Evolutionary conservation across 805 yeast species (phyloP).

Genomic region (Ogataea methanolica): DNA sequence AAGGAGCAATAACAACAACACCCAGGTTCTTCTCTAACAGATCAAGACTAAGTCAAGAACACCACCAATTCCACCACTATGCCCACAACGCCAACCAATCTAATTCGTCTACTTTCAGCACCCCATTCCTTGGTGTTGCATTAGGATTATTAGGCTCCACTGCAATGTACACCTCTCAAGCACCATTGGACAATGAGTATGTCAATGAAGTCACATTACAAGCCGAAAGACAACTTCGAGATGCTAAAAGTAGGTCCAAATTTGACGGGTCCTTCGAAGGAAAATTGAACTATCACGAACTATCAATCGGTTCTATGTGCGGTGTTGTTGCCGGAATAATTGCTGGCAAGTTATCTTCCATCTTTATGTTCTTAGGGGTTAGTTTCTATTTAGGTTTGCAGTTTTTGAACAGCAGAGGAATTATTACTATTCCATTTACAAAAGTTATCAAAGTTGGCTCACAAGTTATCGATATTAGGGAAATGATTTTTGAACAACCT

Average conservation of each 20-base stretch:
- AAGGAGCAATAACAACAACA: too few relatives aligned
- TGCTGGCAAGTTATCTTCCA: conserved; percentile 55
- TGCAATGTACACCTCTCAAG: neutral
- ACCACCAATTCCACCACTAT: too few relatives aligned
- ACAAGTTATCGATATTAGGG: conserved; percentile 40
- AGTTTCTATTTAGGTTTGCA: conserved; percentile 41
- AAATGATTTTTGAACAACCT: conserved; percentile 53
- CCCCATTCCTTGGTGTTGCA: conserved; percentile 9
- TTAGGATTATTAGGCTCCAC: conserved; percentile 19
- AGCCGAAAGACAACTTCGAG: conserved; percentile 12
- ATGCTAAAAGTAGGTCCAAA: conserved; percentile 16
- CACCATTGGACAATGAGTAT: conserved; percentile 16
- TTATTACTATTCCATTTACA: conserved; percentile 41
- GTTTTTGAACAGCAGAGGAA: conserved; percentile 52
- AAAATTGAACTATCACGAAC: conserved; percentile 52
- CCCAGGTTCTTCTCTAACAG: too few relatives aligned
- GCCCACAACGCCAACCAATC: too few relatives aligned
- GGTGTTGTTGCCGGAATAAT: conserved; percentile 57
- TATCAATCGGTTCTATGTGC: conserved; percentile 58
- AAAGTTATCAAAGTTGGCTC: conserved; percentile 33
- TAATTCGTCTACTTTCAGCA: neutral
- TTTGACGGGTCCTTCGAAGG: conserved; percentile 39
- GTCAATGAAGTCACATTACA: conserved; percentile 6
- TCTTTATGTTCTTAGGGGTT: conserved; percentile 47
- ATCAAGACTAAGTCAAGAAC: too few relatives aligned